Evolutionary conservation across 257 asterid species (phyloP), one percentile per base, ranked within the genome.

Genomic region (Nicotiana tabacum): DNA sequence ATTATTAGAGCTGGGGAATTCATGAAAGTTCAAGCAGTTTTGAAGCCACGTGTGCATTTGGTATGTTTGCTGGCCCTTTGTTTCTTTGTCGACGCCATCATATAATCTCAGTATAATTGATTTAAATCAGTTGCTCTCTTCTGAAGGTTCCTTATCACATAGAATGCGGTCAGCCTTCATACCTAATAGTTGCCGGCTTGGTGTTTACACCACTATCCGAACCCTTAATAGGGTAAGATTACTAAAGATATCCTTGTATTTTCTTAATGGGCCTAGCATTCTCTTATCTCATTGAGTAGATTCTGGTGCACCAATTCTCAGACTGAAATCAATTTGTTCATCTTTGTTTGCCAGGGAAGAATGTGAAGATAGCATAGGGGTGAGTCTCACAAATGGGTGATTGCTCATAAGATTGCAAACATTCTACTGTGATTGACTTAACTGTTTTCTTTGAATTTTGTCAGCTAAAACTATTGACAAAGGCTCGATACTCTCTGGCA

Each of bases 171-270:
- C 95, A 90, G 85, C 98, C 99, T 80, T 96, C 99, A 68, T 96
- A 96, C 85, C 79, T 96, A 76, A 91, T 93, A 81, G 97, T 96
- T 83, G 98, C 99, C 84, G 98, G 99, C 78, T 90, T 96, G 94
- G 99, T 96, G 88, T 96, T 96, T 86, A 96, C 99, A 66, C 99
- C 98, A 37, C 93, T 96, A 77, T 96, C 99, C 21, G 98, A 94
- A 81, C 98, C 99, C 84, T 89, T 96, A 67, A 92, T 96, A 82
- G 91, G 87, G 99, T 96, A 90, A 15, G 95, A 80, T 82, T n/a
- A 21, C 84, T 85, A 76, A 43, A 43, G 83, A 66, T 51, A 76
- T 76, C 64, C 79, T 51, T 76, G 4, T 70, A 81, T 64, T 80
- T 57, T 51, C 80, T 51, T 76, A 76, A 76, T 74, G 64, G 43